A percentile compares a stretch with the other conserved stretches of the same genome.
Conservation (phyloP, 257 asterid species). For the Misopates orontium region DNA sequence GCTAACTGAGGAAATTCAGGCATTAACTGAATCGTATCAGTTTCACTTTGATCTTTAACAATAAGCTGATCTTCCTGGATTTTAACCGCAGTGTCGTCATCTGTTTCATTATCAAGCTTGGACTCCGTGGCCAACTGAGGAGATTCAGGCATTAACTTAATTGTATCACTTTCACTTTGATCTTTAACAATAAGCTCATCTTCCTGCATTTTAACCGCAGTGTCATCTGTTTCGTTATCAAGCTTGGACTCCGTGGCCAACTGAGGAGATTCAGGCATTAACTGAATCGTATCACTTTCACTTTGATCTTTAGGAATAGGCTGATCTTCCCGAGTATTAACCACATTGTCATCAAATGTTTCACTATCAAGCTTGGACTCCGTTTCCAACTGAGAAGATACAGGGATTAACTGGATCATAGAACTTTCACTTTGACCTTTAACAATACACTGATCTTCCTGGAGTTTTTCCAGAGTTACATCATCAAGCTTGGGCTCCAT, state of each 20-base stretch:
- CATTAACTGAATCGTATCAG: slow-evolving; percentile 18
- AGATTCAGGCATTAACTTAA: slow-evolving; percentile 27
- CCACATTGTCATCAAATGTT: too few species aligned
- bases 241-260: slow-evolving; percentile 24
- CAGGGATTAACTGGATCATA: slow-evolving; percentile 25
- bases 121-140: slow-evolving; percentile 42
- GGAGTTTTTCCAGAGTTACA: slow-evolving; percentile 6
- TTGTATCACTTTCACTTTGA: slow-evolving; percentile 28
- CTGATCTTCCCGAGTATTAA: too few species aligned
- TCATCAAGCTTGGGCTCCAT: slow-evolving; percentile 35
- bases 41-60: slow-evolving; percentile 23
- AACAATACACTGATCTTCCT: slow-evolving; percentile 24
- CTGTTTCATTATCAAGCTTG: not conserved
- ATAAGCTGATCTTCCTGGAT: not conserved
- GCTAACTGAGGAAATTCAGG: slow-evolving; percentile 20
- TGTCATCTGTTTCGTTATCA: too few species aligned
- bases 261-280: slow-evolving; percentile 16
- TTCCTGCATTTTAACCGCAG: slow-evolving; percentile 25
- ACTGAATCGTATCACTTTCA: slow-evolving; percentile 24
- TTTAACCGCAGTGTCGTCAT: too few species aligned
- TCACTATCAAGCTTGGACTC: slow-evolving; percentile 25
- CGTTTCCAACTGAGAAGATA: slow-evolving; percentile 36
- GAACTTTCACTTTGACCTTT: slow-evolving; percentile 31
- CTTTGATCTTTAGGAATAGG: slow-evolving; percentile 14
- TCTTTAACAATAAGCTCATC: slow-evolving; percentile 21